Evolutionary conservation across 1,284 basidiomycete genomes (phyloP), one percentile per base, ranked within the genome.

Genomic region (Heterobasidion occidentale): DNA sequence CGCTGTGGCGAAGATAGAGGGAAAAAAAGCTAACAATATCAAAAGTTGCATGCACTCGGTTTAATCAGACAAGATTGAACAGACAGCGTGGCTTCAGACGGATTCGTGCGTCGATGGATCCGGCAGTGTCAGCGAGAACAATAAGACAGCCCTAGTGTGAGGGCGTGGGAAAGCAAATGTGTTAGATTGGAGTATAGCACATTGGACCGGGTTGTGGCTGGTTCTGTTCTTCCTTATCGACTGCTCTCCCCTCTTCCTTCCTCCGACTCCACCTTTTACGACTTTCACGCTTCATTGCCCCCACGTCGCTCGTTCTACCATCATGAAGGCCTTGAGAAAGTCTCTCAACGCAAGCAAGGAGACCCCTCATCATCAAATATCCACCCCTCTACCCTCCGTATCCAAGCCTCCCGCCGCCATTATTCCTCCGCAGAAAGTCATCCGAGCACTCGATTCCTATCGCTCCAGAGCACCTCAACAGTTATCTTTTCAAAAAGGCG

Each of bases 341-440:
- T 92, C 90, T 50, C 80, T 94, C 69, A 88, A 86, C 68, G 75
- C 77, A 66, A 77, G 74, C 72, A 84, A 79, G 64, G 84, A 87
- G 49, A 68, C 78, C 59, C 79, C 81, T 12, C 78, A 83, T 64
- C 88, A 88, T 51, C 87, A 86, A 47, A 87, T 83, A 0, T 85
- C 86, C 4, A 71, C 83, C 11, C 82, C 83, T 8, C 71, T 84
- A 50, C 81, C 85, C 33, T 63, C 81, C 44, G 74, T 91, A 36
- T 84, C 84, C 50, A 86, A 86, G 65, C 85, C 89, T 2, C 72
- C 82, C 17, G 74, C 83, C 48, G 79, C 87, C 50, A 83, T 91
- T 58, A 73, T 86, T 5, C 94, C 94, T 1, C 94, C 97, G 1
- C 91, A 96, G 73, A 96, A 94, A 70, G 95, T 98, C 67, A 97